These are phyloP conservation scores for Xylaria multiplex DNA, from an alignment of 2,329 filamentous ascomycete genomes.

Conservation along the genomic window DNA sequence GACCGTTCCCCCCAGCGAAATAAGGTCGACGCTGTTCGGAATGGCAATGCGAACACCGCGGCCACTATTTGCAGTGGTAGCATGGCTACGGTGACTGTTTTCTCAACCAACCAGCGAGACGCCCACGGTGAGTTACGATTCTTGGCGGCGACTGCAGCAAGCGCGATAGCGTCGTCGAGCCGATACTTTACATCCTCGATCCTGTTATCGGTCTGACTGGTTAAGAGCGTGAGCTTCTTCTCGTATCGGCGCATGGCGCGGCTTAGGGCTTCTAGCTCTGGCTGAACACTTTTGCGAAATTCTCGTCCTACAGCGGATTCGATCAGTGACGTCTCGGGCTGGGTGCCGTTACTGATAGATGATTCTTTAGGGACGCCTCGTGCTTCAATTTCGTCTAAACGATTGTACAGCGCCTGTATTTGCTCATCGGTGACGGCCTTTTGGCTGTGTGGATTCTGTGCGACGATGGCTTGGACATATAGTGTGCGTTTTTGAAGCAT, in stretches of 20 bases:
- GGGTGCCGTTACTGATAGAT: conserved; percentile 14
- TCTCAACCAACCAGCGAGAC: conserved; percentile 53
- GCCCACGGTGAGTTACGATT: conserved; percentile 54
- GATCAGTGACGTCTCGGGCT: conserved; percentile 51
- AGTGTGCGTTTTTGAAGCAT: conserved; percentile 82
- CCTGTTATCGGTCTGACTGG: conserved; percentile 79
- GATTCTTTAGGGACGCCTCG: conserved; percentile 56
- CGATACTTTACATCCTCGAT: conserved; percentile 77
- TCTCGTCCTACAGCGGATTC: conserved; percentile 62
- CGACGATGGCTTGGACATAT: conserved; percentile 80
- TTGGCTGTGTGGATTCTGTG: conserved; percentile 58
- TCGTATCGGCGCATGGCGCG: conserved; percentile 91
- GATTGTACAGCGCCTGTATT: conserved; percentile 67
- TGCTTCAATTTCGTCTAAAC: conserved; percentile 76
- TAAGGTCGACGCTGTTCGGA: conserved; percentile 52
- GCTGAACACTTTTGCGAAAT: conserved; percentile 73
- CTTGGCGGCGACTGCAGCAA: conserved; percentile 80
- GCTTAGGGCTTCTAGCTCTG: conserved; percentile 87
- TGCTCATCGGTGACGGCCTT: conserved; percentile 53
- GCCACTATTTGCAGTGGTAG: conserved; percentile 56
- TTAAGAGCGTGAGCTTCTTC: conserved; percentile 81
- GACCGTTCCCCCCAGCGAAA: conserved; percentile 47
- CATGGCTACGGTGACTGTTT: conserved; percentile 49
- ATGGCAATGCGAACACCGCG: conserved; percentile 56
- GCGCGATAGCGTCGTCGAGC: conserved; percentile 78